phyloP scores from a whole-genome alignment of 2,329 filamentous ascomycete species.

The Diplodia scrobiculata region DNA sequence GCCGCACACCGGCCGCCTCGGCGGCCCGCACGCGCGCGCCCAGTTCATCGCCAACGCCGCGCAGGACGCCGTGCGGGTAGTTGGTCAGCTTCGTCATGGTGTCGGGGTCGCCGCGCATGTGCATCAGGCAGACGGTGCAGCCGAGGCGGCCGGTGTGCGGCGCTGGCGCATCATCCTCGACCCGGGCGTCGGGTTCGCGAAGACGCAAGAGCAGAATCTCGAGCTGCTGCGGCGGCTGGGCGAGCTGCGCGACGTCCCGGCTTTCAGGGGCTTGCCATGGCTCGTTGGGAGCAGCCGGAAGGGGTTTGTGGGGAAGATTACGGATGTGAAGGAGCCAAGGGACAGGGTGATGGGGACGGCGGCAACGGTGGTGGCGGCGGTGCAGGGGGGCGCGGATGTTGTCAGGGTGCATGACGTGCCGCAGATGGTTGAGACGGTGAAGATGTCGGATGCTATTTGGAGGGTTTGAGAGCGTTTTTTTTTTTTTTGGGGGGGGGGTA shows the following conservation, averaged over 20 bases:
- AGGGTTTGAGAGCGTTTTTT: slow-evolving; percentile 3
- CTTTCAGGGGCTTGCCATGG: slow-evolving; percentile 76
- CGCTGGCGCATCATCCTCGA: slow-evolving; percentile 94
- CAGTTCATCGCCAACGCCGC: slow-evolving; percentile 68
- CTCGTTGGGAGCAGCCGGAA: slow-evolving; percentile 87
- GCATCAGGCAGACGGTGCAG: slow-evolving; percentile 76
- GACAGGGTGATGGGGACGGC: slow-evolving; percentile 84
- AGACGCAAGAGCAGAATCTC: slow-evolving; percentile 77
- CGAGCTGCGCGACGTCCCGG: slow-evolving; percentile 55
- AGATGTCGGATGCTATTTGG: slow-evolving; percentile 74
- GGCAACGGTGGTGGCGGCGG: slow-evolving; percentile 79
- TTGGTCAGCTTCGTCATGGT: slow-evolving; percentile 73
- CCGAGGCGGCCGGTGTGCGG: no score
- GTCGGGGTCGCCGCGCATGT: slow-evolving; percentile 84
- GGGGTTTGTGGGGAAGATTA: slow-evolving; percentile 80
- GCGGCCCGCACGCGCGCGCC: slow-evolving; percentile 70
- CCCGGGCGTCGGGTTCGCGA: slow-evolving; percentile 92
- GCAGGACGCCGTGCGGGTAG: slow-evolving; percentile 70
- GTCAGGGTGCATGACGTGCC: slow-evolving; percentile 87
- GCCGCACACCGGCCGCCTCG: slow-evolving; percentile 76
- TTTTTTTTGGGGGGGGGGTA: no score
- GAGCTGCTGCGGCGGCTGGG: slow-evolving; percentile 70
- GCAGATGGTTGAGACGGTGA: slow-evolving; percentile 81
- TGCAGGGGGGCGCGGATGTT: slow-evolving; percentile 86
- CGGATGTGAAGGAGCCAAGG: slow-evolving; percentile 69